Evolutionary conservation across 1,139 yeast species (phyloP).

Genomic region (Kurtzmaniella quercitrusa): DNA sequence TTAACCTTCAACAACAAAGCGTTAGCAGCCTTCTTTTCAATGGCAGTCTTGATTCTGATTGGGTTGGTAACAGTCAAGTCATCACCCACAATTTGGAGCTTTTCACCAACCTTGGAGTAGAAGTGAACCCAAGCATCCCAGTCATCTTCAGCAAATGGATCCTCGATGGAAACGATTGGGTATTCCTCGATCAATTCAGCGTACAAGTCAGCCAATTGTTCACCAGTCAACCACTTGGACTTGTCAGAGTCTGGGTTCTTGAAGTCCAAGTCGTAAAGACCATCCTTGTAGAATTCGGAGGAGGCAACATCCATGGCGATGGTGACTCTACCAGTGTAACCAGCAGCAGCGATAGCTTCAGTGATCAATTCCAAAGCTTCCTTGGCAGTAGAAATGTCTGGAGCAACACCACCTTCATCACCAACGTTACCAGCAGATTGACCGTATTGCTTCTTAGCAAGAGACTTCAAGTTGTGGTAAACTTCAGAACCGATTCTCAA

Average conservation of each 20-base stretch:
- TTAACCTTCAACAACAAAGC: constrained; percentile 92
- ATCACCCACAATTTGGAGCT: constrained; percentile 89
- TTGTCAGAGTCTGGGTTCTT: constrained; percentile 89
- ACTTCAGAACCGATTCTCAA: constrained; percentile 94
- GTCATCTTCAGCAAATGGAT: constrained; percentile 98
- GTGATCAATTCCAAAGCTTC: constrained; percentile 93
- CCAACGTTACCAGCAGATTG: constrained; percentile 98
- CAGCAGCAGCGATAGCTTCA: constrained; percentile 83
- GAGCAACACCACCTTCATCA: constrained; percentile 99
- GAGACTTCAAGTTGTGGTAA: constrained; percentile 87
- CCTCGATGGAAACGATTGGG: constrained; percentile 97
- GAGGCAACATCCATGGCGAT: constrained; percentile 96
- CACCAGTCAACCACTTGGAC: constrained; percentile 85
- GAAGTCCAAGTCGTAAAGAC: constrained; percentile 94
- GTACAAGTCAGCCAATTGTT: constrained; percentile 81
- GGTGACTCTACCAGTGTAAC: constrained; percentile 84
- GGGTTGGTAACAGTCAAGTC: constrained; percentile 99
- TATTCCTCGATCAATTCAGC: constrained; percentile 71
- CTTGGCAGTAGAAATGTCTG: constrained; percentile 85
- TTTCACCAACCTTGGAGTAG: constrained; percentile 61
- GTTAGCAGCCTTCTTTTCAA: constrained; percentile 90
- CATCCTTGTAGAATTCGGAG: constrained; percentile 93
- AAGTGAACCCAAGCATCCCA: constrained; percentile 96
- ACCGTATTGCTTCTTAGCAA: constrained; percentile 91
- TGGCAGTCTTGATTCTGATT: constrained; percentile 85